Evolutionary conservation across 108 stramenopile species (phyloP).

Genomic region (Nitzschia sp.): DNA sequence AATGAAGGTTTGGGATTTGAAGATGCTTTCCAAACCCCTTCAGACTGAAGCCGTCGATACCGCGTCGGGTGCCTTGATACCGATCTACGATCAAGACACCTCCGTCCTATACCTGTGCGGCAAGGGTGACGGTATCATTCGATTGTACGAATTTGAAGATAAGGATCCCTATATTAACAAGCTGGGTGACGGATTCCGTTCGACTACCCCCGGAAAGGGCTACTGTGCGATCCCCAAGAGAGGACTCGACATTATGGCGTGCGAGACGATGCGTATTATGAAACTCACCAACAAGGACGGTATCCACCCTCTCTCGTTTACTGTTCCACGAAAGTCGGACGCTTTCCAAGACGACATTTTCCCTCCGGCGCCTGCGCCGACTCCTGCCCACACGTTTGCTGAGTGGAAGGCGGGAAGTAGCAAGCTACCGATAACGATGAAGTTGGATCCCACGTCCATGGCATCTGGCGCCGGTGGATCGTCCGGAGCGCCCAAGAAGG

Average conservation of each 20-base stretch:
- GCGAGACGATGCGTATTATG: constrained; percentile 93
- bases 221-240: constrained; percentile 97
- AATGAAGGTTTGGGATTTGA: constrained; percentile 98
- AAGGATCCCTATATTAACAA: constrained; percentile 86
- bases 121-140: constrained; percentile 99
- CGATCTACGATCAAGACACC: constrained; percentile 94
- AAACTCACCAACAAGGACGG: constrained; percentile 93
- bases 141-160: constrained; percentile 94
- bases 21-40: constrained; percentile 74
- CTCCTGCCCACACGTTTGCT: constrained; percentile 88
- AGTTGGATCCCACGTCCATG: constrained; percentile 72
- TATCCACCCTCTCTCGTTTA: constrained; percentile 92
- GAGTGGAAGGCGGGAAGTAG: constrained; percentile 93
- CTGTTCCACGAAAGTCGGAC: constrained; percentile 97
- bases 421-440: constrained; percentile 80
- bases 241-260: constrained; percentile 89
- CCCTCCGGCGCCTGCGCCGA: constrained; percentile 83
- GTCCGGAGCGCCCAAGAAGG: constrained; percentile 48
- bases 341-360: constrained; percentile 98
- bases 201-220: constrained; percentile 93
- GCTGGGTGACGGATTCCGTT: constrained; percentile 92
- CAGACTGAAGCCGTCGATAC: constrained; percentile 90
- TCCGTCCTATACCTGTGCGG: constrained; percentile 95
- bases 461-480: constrained; percentile 24
- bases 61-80: constrained; percentile 96